Evolutionary conservation across 768 basidiomycete species (phyloP).

Genomic region (Russula foetens): DNA sequence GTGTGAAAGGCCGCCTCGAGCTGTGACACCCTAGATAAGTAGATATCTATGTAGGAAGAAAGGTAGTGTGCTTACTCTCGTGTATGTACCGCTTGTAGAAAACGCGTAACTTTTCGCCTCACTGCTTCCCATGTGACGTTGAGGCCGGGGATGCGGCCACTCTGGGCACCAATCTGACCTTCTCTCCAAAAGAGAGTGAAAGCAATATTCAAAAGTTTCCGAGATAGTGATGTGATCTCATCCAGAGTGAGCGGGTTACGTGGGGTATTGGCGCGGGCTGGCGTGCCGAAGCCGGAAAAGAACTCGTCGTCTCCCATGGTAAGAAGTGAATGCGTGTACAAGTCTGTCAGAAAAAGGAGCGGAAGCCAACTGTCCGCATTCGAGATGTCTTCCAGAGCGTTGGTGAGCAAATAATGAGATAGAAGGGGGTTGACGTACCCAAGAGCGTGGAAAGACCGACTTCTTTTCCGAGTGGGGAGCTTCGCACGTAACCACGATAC

Average conservation of each 20-base stretch:
- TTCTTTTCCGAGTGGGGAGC: slow-evolving; percentile 54
- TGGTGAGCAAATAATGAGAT: background rate
- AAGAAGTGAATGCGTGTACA: slow-evolving; percentile 77
- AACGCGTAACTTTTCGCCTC: slow-evolving; percentile 66
- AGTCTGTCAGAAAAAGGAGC: slow-evolving; percentile 67
- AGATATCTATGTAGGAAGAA: background rate
- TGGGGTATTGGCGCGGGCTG: slow-evolving; percentile 24
- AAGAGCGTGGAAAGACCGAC: slow-evolving; percentile 32
- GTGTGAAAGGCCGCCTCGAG: slow-evolving; percentile 77
- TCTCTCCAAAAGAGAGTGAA: slow-evolving; percentile 70
- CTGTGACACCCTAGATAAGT: slow-evolving; percentile 34
- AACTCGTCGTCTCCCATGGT: slow-evolving; percentile 98
- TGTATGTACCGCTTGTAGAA: slow-evolving; percentile 75
- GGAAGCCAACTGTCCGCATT: slow-evolving; percentile 50
- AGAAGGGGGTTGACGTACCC: slow-evolving; percentile 29
- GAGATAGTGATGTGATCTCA: slow-evolving; percentile 68
- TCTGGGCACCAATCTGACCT: slow-evolving; percentile 36
- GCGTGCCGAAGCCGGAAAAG: slow-evolving; percentile 40
- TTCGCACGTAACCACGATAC: slow-evolving; percentile 58
- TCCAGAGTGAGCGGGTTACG: slow-evolving; percentile 76
- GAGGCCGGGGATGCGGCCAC: slow-evolving; percentile 35
- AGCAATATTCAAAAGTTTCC: slow-evolving; percentile 76
- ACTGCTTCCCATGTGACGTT: slow-evolving; percentile 56
- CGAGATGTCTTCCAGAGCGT: slow-evolving; percentile 32
- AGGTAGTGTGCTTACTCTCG: slow-evolving; percentile 57